These are phyloP conservation scores for Juncus inflexus DNA, from an alignment of 176 grass and related monocot species.

Conservation along the genomic window DNA sequence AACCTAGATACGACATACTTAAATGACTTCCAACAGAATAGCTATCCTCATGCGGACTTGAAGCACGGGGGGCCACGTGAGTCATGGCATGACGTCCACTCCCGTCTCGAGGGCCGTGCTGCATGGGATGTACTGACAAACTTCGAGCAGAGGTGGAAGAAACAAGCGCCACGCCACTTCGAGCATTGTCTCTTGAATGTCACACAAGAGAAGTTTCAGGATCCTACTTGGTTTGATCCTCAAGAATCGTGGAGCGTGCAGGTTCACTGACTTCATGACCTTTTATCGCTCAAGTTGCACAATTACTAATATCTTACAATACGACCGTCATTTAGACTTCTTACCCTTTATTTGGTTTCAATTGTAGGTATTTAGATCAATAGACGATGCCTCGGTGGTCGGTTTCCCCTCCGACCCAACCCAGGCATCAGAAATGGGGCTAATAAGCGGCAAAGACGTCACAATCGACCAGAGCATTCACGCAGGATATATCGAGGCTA, in stretches of 20 bases:
- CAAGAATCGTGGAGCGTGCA: constrained; percentile 70
- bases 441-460: constrained; percentile 10
- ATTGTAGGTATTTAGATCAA: constrained; percentile 29
- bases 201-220: constrained; percentile 24
- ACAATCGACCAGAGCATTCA: constrained; percentile 38
- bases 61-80: constrained; percentile 66
- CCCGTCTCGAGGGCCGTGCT: constrained; percentile 54
- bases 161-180: constrained; percentile 53
- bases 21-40: constrained; percentile 73
- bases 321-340: no score
- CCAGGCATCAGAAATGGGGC: neutral
- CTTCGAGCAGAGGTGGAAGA: constrained; percentile 80
- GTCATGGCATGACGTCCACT: constrained; percentile 89
- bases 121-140: constrained; percentile 87
- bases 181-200: constrained; percentile 43
- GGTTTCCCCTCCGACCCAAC: constrained; percentile 22
- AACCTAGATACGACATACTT: constrained; percentile 50
- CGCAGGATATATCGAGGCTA: constrained; percentile 32
- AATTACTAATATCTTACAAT: no score
- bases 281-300: no score
- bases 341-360: neutral
- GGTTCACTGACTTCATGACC: neutral
- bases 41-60: constrained; percentile 46
- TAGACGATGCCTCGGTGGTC: constrained; percentile 22
- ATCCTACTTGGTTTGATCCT: constrained; percentile 18